Conservation (phyloP, 2,329 filamentous ascomycete species). For the Ciborinia camelliae region DNA sequence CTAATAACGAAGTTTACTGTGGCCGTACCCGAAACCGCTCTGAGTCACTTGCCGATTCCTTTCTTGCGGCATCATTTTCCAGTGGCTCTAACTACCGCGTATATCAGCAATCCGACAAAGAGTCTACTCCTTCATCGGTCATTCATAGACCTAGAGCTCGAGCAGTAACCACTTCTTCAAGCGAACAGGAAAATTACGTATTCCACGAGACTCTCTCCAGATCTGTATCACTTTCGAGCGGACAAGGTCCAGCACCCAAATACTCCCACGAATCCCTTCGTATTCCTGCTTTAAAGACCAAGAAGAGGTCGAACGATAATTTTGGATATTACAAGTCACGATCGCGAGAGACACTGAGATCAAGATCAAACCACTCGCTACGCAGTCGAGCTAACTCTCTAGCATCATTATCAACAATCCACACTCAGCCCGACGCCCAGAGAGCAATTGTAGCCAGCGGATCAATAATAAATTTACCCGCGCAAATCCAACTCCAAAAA, state of each 20-base stretch:
- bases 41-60: conserved; percentile 13
- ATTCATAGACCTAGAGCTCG: conserved; percentile 37
- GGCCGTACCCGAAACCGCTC: conserved; percentile 7
- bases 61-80: conserved; percentile 23
- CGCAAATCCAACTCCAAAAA: conserved; percentile 22
- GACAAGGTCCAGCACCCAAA: conserved; percentile 33
- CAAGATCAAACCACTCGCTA: conserved; percentile 18
- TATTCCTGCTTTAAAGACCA: conserved; percentile 53
- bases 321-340: conserved; percentile 49
- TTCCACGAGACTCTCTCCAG: conserved; percentile 46
- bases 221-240: conserved; percentile 40
- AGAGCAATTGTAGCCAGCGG: conserved; percentile 33
- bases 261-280: conserved; percentile 61
- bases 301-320: conserved; percentile 48
- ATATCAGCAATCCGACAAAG: conserved; percentile 43
- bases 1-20: conserved; percentile 15
- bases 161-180: conserved; percentile 23
- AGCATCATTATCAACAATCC: conserved; percentile 53
- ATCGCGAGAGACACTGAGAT: conserved; percentile 49
- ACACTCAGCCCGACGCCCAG: conserved; percentile 39
- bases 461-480: conserved; percentile 32
- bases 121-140: conserved; percentile 41
- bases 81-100: conserved; percentile 48
- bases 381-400: conserved; percentile 47
- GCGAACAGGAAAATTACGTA: conserved; percentile 49